A percentile compares a stretch with the other conserved stretches of the same genome.
Conservation (phyloP, 768 basidiomycete genomes). For the Xerocomus potaroensis region DNA sequence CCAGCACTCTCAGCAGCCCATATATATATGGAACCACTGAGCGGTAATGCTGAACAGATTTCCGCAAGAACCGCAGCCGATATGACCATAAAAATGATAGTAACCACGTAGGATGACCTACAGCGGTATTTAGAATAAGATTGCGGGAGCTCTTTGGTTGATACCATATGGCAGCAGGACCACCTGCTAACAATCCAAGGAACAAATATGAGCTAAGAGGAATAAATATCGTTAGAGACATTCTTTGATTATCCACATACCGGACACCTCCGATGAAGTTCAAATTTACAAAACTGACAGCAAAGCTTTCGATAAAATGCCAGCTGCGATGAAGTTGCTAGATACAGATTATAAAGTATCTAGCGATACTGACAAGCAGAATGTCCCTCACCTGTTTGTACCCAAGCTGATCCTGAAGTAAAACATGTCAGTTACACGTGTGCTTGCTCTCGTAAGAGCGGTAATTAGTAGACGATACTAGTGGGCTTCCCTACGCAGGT, state of each 20-base stretch:
- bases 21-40: conserved; percentile 90
- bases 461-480: conserved; percentile 53
- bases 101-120: conserved; percentile 83
- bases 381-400: conserved; percentile 62
- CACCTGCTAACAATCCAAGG: conserved; percentile 78
- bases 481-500: conserved; percentile 97
- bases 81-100: conserved; percentile 83
- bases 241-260: conserved; percentile 34
- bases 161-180: conserved; percentile 83
- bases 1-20: conserved; percentile 95
- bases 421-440: conserved; percentile 45
- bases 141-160: background rate
- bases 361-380: background rate
- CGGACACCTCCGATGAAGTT: conserved; percentile 89
- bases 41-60: conserved; percentile 81
- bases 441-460: conserved; percentile 38
- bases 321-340: conserved; percentile 86
- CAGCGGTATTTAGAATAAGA: conserved; percentile 9
- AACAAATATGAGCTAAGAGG: conserved; percentile 64
- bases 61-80: conserved; percentile 86
- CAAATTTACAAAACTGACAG: conserved; percentile 82
- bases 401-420: conserved; percentile 62
- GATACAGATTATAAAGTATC: conserved; percentile 1
- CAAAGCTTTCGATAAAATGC: conserved; percentile 80
- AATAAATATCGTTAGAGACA: conserved; percentile 2